phyloP scores from a whole-genome alignment of 202 grass and related monocot species.

The Schoenoplectus tabernaemontani region DNA sequence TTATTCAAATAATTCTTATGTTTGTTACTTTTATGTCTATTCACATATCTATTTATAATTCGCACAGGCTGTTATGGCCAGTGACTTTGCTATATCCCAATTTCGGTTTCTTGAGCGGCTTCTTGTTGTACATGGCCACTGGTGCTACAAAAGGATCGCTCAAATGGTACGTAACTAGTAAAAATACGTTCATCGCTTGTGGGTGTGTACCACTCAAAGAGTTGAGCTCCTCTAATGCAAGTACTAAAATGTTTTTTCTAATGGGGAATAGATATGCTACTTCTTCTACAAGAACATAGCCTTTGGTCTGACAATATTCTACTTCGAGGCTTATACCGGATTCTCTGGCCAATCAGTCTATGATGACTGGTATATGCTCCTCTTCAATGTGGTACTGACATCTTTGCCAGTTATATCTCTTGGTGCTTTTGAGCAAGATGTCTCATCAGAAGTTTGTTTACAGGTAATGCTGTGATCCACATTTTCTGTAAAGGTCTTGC shows the following conservation, averaged over 20 bases:
- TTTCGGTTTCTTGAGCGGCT: conserved; percentile 94
- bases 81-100: conserved; percentile 97
- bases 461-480: conserved; percentile 42
- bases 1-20: conserved; percentile 3
- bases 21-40: background rate
- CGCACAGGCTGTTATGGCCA: conserved; percentile 96
- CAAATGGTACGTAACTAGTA: conserved; percentile 64
- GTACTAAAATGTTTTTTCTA: conserved; percentile 26
- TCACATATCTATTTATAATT: conserved; percentile 22
- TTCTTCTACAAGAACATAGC: conserved; percentile 99
- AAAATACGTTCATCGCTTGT: conserved; percentile 25
- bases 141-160: conserved; percentile 97
- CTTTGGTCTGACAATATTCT: conserved; percentile 98
- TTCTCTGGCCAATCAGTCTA: conserved; percentile 99
- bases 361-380: conserved; percentile 97
- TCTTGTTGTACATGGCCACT: conserved; percentile 96
- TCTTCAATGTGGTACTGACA: conserved; percentile 96
- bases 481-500: background rate
- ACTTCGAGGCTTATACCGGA: conserved; percentile 88
- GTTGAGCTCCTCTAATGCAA: background rate
- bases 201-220: conserved; percentile 5
- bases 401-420: conserved; percentile 96
- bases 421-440: conserved; percentile 98
- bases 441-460: conserved; percentile 92
- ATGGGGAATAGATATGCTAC: conserved; percentile 79